Evolutionary conservation across 2,329 filamentous ascomycete species (phyloP), one percentile per base, ranked within the genome.

Genomic region (Ophiostoma sp.): DNA sequence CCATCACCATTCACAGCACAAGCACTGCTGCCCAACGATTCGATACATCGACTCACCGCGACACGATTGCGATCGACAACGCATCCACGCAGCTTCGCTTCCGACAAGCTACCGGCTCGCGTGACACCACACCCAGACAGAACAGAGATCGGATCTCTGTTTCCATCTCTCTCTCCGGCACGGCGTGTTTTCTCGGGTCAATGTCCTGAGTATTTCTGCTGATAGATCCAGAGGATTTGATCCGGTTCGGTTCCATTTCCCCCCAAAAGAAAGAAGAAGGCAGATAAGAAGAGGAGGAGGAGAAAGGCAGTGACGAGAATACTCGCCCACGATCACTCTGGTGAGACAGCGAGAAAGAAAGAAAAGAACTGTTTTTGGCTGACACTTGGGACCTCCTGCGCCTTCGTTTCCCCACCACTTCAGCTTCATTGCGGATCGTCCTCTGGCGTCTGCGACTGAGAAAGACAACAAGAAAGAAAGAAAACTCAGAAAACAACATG

Each of bases 171-270:
- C 52, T 64, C 64, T 70, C 15, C 68, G n/a, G 69, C 71, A 36
- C 63, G 39, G 33, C 71, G 11, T 68, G 12, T 33, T 48, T 22
- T 28, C 45, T 68, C 22, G 68, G 73, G 74, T 73, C 75, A 77
- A 77, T 79, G 77, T 73, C 73, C 75, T 77, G 75, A 76, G 75
- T 74, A 71, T 72, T 72, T 71, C 72, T 55, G 71, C 31, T 42
- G 22, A 70, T 71, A 75, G 75, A 74, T 77, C 75, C 77, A 77
- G 77, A 78, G 78, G 78, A 77, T 76, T 77, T 77, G 78, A 77
- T 79, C 78, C 75, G 78, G 78, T 79, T 79, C 78, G 78, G 75
- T 76, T 76, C 73, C 66, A 52, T 69, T 55, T 22, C 28, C 66
- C 66, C 64, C 45, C 8, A 22, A 25, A n/a, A 42, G 15, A 19